Percentiles rank a stretch among this genome's conserved stretches.
phyloP scores from a whole-genome alignment of 208 protist species.

The Lotmaria passim region DNA sequence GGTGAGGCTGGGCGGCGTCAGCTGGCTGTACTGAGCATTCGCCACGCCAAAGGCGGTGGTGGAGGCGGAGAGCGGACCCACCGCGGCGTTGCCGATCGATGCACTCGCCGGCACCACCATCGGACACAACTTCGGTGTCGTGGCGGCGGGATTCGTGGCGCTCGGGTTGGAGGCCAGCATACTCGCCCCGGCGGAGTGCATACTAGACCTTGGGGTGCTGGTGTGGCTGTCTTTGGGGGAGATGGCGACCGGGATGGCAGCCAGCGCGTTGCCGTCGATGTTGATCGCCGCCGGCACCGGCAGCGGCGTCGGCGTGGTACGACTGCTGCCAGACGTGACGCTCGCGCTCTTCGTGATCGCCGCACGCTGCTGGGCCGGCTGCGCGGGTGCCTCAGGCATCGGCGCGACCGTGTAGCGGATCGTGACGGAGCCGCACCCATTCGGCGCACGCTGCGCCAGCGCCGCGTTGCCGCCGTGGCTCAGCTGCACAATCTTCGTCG shows the following conservation, averaged over 20 bases:
- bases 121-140: conserved; percentile 24
- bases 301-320: conserved; percentile 24
- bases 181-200: neutral
- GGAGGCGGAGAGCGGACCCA: conserved; percentile 11
- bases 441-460: conserved; percentile 52
- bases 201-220: conserved; percentile 5
- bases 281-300: conserved; percentile 34
- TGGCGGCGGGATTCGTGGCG: conserved; percentile 27
- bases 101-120: conserved; percentile 17
- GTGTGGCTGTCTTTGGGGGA: conserved; percentile 16
- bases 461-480: conserved; percentile 68
- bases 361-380: neutral
- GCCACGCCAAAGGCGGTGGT: conserved; percentile 11
- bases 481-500: conserved; percentile 52
- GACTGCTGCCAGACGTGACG: conserved; percentile 17
- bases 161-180: conserved; percentile 29
- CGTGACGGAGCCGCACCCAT: conserved; percentile 59
- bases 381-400: conserved; percentile 14
- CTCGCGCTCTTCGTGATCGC: conserved; percentile 3
- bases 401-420: conserved; percentile 58
- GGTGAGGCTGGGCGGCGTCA: conserved; percentile 35
- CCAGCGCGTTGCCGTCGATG: conserved; percentile 26
- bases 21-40: conserved; percentile 17
- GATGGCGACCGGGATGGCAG: conserved; percentile 21
- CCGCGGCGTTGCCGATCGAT: conserved; percentile 2